Base-by-base conservation (phyloP, 2,329 filamentous ascomycete species). In the Colletotrichum sp. region DNA sequence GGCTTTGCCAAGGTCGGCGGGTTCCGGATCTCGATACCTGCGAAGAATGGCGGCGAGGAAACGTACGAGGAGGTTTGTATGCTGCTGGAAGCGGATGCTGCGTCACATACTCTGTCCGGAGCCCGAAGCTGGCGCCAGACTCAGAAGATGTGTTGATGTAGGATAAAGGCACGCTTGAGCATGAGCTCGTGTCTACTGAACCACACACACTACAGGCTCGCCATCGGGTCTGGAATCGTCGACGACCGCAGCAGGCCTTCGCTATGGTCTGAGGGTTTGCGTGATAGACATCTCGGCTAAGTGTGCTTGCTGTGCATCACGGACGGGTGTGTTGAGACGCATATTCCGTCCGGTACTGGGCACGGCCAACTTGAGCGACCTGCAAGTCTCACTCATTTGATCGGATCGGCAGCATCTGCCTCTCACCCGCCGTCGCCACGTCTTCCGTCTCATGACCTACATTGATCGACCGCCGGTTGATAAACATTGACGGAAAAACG, bases 11-110 rank as follows among this genome's bases (percentile, higher is more conserved):
- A 75, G 5, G 69, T 80, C 15, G 81, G 81, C 61, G 76, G 78
- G 24, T 82, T 87, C 28, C 80, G 82, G 26, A 83, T 87, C 83
- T 78, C 75, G 65, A 80, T 87, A 26, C 84, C 85, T 21, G 32
- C 38, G 74, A 71, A 43, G 78, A 78, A 61, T 80, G 79, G 34
- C 8, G 79, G 34, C n/a, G 58, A 21, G 28, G 58, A n/a, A 4
- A n/a, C 43, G 18, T 66, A 71, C 16, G 58, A 65, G 34, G 58
- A 65, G 28, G 48, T 21, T 8, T 71, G 43, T 21, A 71, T 71
- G 60, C 7, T 71, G 24, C 60, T 74, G 18, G 67, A 65, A 36
- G n/a, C 26, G 61, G 15, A n/a, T 8, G 43, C 43, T 52, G 43
- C 43, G n/a, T 52, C 4, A 52, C 43, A 52, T n/a, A 52, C 43